Base-by-base conservation (phyloP, 805 yeast genomes). In the Schizosaccharomyces japonicus region DNA sequence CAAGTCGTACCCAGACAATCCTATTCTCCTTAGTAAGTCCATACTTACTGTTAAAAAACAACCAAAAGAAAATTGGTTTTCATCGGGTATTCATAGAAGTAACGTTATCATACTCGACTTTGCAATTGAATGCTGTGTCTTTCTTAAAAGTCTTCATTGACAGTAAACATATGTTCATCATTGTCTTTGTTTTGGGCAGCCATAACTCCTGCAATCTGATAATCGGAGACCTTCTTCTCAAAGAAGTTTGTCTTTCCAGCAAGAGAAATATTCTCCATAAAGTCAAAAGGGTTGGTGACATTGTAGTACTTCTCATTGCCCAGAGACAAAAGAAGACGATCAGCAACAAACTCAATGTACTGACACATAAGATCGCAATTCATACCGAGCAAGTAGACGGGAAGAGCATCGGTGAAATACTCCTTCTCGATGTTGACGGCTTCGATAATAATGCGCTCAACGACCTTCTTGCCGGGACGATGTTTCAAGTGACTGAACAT, bases 141-240 rank as follows among this genome's bases (percentile, higher is more conserved):
- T n/a, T n/a, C n/a, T n/a, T 76, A 87, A 66, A 87, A 87, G 59
- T 90, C 96, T 66, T 87, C 98, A 64, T 85, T 94, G 57, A 90
- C 78, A 45, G 79, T 67, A 67, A 87, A 85, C 44, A 74, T 61
- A 69, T 70, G 53, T 65, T 67, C 45, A 62, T 55, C 52, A 65
- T 66, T 52, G 47, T 26, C 47, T 56, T 75, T 72, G 55, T 66
- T 64, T 48, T 75, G 63, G 55, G 71, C 70, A 55, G 94, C 87
- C 90, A 87, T 87, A 59, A 87, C 98, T 70, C 98, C 96, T 50
- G 98, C 96, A 70, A 87, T 90, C 69, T 87, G 98, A 69, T 87
- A 87, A 67, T 87, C 98, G 50, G 94, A 80, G 50, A 87, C 98
- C 69, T 98, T 80, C 76, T 87, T 87, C 72, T 87, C 98, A 62